Evolutionary conservation across 2,329 filamentous ascomycete genomes (phyloP).

Genomic region (Metarhizium humberi): DNA sequence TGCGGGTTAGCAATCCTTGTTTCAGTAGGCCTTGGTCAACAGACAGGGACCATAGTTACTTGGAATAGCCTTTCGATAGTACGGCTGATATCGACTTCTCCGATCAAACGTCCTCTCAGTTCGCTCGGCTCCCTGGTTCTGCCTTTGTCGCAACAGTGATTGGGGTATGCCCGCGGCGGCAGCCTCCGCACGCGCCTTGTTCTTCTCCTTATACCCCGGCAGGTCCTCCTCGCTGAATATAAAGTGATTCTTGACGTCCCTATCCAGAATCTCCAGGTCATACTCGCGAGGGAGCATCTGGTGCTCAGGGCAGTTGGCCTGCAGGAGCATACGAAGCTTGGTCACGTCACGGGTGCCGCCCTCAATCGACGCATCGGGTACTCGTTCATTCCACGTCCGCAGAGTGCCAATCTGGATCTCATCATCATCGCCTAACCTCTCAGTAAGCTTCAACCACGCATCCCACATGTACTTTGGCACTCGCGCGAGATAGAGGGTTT

Average conservation of each 20-base stretch:
- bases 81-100: constrained; percentile 43
- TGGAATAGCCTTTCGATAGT: constrained; percentile 62
- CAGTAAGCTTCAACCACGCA: constrained; percentile 49
- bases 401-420: constrained; percentile 76
- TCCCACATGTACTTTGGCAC: constrained; percentile 76
- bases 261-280: constrained; percentile 58
- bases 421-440: constrained; percentile 65
- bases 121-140: constrained; percentile 7
- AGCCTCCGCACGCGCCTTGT: constrained; percentile 45
- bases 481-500: constrained; percentile 60
- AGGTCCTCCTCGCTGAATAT: constrained; percentile 92
- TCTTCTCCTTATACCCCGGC: constrained; percentile 41
- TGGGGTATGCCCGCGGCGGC: constrained; percentile 50
- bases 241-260: constrained; percentile 71
- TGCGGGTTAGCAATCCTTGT: constrained; percentile 12
- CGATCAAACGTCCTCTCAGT: constrained; percentile 37
- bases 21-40: neutral
- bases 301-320: constrained; percentile 55
- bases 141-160: constrained; percentile 39
- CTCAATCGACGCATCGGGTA: constrained; percentile 42
- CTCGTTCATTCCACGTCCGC: constrained; percentile 45
- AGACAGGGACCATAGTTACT: constrained; percentile 38
- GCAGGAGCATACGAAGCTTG: constrained; percentile 55
- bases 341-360: constrained; percentile 23
- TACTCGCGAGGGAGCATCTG: constrained; percentile 80